Evolutionary conservation across 352 stramenopile species (phyloP).

Genomic region (Phytophthora syringae): DNA sequence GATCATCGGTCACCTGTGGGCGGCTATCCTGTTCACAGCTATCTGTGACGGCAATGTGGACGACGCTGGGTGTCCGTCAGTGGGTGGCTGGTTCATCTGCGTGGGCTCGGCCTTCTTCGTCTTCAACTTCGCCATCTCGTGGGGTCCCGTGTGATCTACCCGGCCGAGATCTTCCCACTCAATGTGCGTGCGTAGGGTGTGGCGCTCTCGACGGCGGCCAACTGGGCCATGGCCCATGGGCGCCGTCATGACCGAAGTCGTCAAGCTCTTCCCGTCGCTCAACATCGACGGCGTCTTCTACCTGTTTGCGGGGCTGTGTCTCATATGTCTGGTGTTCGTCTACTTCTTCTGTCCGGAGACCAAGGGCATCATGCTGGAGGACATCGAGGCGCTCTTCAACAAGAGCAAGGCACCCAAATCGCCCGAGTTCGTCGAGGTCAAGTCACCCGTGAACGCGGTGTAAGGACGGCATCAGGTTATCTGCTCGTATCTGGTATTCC

Average conservation of each 20-base stretch:
- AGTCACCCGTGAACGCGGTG: background rate
- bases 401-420: too few species aligned
- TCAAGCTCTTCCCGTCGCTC: too few species aligned
- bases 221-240: too few species aligned
- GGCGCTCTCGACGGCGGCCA: background rate
- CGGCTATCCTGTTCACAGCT: background rate
- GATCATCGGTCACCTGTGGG: background rate
- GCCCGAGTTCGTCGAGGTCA: background rate
- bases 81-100: too few species aligned
- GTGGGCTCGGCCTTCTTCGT: too few species aligned
- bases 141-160: background rate
- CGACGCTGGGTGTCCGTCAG: too few species aligned
- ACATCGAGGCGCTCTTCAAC: too few species aligned
- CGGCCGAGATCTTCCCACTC: background rate
- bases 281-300: constrained; percentile 48
- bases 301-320: too few species aligned
- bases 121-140: too few species aligned
- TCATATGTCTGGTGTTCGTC: constrained; percentile 41
- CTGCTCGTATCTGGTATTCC: too few species aligned
- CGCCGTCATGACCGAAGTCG: background rate
- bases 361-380: too few species aligned
- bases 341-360: too few species aligned
- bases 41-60: background rate
- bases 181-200: background rate
- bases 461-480: background rate